Conservation (phyloP, 2,329 filamentous ascomycete genomes). For the Fusarium ambrosium region DNA sequence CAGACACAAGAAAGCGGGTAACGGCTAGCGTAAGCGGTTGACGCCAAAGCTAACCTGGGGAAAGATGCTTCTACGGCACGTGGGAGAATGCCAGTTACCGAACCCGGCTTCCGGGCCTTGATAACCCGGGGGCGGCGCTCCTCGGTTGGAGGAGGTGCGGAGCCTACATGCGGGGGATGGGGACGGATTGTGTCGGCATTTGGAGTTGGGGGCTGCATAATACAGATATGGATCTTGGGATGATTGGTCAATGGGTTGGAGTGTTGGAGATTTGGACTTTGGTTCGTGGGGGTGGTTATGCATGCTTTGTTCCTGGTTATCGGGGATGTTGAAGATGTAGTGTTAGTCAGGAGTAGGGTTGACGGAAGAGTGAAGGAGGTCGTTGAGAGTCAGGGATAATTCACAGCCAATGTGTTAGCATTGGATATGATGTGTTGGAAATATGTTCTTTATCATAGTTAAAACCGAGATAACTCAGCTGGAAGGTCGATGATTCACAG, state of each 20-base stretch:
- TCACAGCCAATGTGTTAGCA: not conserved
- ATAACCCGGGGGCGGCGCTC: not conserved
- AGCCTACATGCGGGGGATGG: not conserved
- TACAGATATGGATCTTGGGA: not conserved
- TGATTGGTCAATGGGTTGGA: not conserved
- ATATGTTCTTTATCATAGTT: no score
- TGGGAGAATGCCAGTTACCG: not conserved
- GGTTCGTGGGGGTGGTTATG: not conserved
- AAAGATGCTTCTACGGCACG: not conserved
- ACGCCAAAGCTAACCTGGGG: conserved; percentile 11
- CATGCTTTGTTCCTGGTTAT: not conserved
- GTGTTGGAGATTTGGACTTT: not conserved
- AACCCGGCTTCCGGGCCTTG: not conserved
- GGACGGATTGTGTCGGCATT: conserved; percentile 8
- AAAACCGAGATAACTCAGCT: no score
- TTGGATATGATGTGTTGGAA: no score
- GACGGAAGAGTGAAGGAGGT: not conserved
- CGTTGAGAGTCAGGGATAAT: not conserved
- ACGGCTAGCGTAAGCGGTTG: conserved; percentile 15
- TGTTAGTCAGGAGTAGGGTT: not conserved
- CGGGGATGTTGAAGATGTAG: not conserved
- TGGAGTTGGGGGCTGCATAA: not conserved
- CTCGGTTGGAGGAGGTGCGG: conserved; percentile 1
- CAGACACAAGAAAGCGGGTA: not conserved
- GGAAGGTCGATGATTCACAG: not conserved